Conservation (phyloP, 2,329 filamentous ascomycete genomes). For the Apiospora koreana region DNA sequence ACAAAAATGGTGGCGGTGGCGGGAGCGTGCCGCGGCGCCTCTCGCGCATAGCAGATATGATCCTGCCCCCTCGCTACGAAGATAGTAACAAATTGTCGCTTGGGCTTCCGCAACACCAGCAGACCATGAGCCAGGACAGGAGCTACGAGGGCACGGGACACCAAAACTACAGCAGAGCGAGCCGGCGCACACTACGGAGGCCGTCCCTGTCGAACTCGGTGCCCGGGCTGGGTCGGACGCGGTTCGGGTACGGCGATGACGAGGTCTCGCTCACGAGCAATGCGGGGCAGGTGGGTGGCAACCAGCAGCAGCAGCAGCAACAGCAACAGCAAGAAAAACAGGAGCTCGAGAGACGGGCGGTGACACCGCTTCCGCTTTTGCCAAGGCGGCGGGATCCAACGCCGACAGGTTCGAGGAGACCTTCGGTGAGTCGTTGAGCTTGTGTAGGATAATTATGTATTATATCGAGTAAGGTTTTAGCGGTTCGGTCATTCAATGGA, state of each 20-base stretch:
- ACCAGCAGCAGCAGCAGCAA: background rate
- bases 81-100: background rate
- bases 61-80: background rate
- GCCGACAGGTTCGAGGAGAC: background rate
- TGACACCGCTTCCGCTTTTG: background rate
- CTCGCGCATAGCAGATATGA: background rate
- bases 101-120: background rate
- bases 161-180: background rate
- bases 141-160: background rate
- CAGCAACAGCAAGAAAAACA: background rate
- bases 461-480: background rate
- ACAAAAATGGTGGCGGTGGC: background rate
- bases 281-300: background rate
- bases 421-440: background rate
- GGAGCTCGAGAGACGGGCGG: background rate
- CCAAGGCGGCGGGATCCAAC: background rate
- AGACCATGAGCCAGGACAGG: background rate
- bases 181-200: background rate
- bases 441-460: background rate
- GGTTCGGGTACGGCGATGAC: background rate
- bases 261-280: conserved; percentile 14
- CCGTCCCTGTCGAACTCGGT: background rate
- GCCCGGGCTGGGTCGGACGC: background rate
- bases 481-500: background rate
- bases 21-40: background rate